Evolutionary conservation across 345 rosid species (phyloP).

Genomic region (Camelina laxa): DNA sequence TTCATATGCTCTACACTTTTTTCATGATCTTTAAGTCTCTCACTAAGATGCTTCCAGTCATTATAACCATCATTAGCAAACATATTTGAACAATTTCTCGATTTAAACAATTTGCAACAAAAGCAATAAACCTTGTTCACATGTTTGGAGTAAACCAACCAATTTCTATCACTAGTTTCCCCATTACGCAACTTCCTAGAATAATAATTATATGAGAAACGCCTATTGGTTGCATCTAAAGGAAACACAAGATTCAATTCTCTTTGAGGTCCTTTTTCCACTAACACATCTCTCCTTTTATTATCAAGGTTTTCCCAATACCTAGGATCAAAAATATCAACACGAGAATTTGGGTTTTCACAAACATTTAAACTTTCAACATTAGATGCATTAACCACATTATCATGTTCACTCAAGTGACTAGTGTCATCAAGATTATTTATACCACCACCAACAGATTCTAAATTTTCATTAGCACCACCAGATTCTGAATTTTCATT

Average conservation of each 20-base stretch:
- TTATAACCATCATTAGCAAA: too few species aligned
- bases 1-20: too few species aligned
- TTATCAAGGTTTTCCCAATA: background rate
- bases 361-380: background rate
- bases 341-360: background rate
- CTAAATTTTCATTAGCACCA: too few species aligned
- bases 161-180: background rate
- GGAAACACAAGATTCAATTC: background rate
- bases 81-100: background rate
- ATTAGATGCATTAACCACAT: background rate
- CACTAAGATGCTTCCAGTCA: too few species aligned
- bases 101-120: background rate
- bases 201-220: background rate
- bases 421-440: too few species aligned
- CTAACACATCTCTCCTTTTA: background rate
- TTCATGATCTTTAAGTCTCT: too few species aligned
- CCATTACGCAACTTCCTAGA: conserved; percentile 9
- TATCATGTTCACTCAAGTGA: too few species aligned
- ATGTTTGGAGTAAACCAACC: background rate
- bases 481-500: too few species aligned
- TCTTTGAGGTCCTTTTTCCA: background rate
- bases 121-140: background rate
- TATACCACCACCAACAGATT: too few species aligned
- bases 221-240: background rate
- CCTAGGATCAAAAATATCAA: background rate